Percentiles rank a stretch among this genome's conserved stretches.
Evolutionary conservation across 441 rosid genomes (phyloP).

Genomic region (Populus trichocarpa): DNA sequence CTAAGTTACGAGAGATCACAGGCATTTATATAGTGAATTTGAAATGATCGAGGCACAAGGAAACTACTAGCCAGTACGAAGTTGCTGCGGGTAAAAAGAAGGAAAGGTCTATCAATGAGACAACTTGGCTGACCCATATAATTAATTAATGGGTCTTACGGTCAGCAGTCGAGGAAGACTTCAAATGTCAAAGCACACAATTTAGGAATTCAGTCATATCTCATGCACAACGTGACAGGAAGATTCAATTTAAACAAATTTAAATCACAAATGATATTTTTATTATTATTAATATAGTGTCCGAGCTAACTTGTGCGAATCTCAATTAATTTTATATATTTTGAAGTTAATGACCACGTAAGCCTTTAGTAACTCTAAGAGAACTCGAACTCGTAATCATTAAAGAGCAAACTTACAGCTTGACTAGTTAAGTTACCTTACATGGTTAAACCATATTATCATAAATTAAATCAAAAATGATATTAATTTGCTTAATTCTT

Average conservation of each 20-base stretch:
- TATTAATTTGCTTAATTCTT: too few species aligned
- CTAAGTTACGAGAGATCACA: neutral
- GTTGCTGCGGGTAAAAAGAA: neutral
- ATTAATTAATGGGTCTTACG: too few species aligned
- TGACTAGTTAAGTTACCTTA: fast-evolving
- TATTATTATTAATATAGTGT: too few species aligned
- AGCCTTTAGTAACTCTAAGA: too few species aligned
- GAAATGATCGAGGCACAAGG: neutral
- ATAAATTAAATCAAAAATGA: too few species aligned
- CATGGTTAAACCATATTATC: fast-evolving
- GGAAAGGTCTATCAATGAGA: neutral
- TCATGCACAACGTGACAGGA: neutral
- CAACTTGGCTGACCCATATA: neutral
- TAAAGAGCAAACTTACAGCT: fast-evolving
- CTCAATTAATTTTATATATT: fast-evolving
- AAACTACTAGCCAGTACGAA: neutral
- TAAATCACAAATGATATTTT: too few species aligned
- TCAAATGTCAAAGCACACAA: neutral
- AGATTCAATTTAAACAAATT: too few species aligned
- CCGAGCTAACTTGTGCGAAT: fast-evolving
- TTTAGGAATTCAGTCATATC: neutral
- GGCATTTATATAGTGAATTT: neutral
- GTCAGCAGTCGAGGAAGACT: neutral
- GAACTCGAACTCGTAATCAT: too few species aligned
- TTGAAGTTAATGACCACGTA: too few species aligned